Evolutionary conservation across 2,329 filamentous ascomycete genomes (phyloP), one percentile per base, ranked within the genome.

Genomic region (Penicillium psychrosexuale): DNA sequence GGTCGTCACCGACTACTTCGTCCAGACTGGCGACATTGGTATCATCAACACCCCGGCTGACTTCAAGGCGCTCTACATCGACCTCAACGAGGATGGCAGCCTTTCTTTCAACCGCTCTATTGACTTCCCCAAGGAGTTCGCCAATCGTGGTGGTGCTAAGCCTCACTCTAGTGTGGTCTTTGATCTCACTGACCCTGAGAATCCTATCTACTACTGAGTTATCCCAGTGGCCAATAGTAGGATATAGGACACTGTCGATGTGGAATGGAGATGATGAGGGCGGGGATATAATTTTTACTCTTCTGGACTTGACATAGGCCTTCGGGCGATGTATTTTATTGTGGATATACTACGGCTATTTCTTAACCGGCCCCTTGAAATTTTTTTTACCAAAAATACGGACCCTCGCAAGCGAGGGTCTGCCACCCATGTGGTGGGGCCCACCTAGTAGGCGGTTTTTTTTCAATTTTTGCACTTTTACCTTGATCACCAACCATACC

Each of bases 1-100:
- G 15, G 75, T 86, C 2, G 82, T 86, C 13, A 84, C 81, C n/a
- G 84, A 84, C 49, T 86, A 86, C 73, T 86, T 86, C 63, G 82
- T 87, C 3, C 83, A 86, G 71, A 82, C 78, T 9, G 83, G 83
- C 27, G 80, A 82, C 53, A 84, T 85, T 53, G 81, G 80, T 7
- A 72, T 86, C 2, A 76, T 86, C 64, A 85, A 85, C 65, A 84
- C 82, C 0, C 82, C 82, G 0, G 82, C 76, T 19, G 83, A 86
- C 66, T 86, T 79, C 77, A 85, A 84, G 75, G 83, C 77, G 0
- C 78, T 82, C 59, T 86, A 84, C 74, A 82, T 86, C 60, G 83
- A 86, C 55, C 78, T 86, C 55, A 69, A 77, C 9, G 67, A 76
- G 2, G 75, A 85, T 56, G 83, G 83, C 3, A 73, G 74, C n/a